phyloP scores from a whole-genome alignment of 805 yeast genomes.

The Grigorovia humatica region DNA sequence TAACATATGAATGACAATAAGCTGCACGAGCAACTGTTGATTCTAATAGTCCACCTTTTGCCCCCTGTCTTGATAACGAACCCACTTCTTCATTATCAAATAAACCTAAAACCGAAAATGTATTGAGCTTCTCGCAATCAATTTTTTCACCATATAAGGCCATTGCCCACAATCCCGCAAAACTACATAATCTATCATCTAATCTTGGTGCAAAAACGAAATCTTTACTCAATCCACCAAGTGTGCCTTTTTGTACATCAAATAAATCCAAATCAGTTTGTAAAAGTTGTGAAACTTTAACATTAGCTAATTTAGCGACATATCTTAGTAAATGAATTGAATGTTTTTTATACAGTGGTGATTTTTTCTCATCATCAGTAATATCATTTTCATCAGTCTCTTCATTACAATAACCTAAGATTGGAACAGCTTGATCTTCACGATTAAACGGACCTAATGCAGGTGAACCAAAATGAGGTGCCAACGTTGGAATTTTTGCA shows the following conservation, averaged over 20 bases:
- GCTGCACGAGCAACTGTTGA: constrained; percentile 49
- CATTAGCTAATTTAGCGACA: constrained; percentile 50
- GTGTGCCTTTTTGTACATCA: constrained; percentile 69
- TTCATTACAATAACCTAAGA: constrained; percentile 46
- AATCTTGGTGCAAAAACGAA: constrained; percentile 74
- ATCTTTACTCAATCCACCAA: constrained; percentile 71
- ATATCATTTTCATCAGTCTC: constrained; percentile 24
- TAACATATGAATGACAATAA: constrained; percentile 15
- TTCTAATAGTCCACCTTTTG: constrained; percentile 66
- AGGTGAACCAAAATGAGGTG: constrained; percentile 76
- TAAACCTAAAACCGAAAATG: constrained; percentile 51
- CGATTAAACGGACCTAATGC: constrained; percentile 61
- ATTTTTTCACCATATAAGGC: constrained; percentile 37
- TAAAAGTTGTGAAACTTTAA: constrained; percentile 49
- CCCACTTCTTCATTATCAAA: constrained; percentile 83
- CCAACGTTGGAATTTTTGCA: constrained; percentile 75
- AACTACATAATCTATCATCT: constrained; percentile 78
- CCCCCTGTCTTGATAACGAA: constrained; percentile 71
- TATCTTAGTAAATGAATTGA: constrained; percentile 57
- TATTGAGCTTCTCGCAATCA: constrained; percentile 30
- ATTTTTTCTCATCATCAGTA: constrained; percentile 46
- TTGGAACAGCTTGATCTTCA: constrained; percentile 72
- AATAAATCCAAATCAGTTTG: constrained; percentile 70
- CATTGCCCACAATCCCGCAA: constrained; percentile 55
- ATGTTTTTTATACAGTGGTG: constrained; percentile 65